Evolutionary conservation across 345 rosid genomes (phyloP).

Genomic region (Eutrema yunnanense): DNA sequence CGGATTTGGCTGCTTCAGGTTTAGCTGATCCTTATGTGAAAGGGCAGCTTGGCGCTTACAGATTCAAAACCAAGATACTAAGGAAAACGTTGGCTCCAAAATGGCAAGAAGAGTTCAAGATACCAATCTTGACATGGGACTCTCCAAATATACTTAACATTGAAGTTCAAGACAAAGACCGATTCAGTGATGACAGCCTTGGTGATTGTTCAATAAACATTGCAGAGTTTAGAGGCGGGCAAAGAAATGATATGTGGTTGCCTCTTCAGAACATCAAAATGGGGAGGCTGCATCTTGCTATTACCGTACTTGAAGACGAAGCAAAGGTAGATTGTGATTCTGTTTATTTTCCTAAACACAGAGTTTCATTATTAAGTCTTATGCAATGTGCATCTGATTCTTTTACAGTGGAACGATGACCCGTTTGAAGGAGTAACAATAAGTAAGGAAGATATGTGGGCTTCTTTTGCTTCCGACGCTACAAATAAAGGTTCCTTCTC

Average conservation of each 20-base stretch:
- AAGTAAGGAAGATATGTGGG: slow-evolving; percentile 38
- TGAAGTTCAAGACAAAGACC: slow-evolving; percentile 88
- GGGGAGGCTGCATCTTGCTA: slow-evolving; percentile 79
- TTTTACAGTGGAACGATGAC: slow-evolving; percentile 32
- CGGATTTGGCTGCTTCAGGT: slow-evolving; percentile 45
- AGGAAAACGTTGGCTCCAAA: slow-evolving; percentile 76
- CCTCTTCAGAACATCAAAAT: slow-evolving; percentile 69
- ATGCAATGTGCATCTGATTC: slow-evolving; percentile 9
- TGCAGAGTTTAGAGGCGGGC: slow-evolving; percentile 57
- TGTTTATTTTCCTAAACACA: background rate
- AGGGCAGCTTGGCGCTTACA: slow-evolving; percentile 77
- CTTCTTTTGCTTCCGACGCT: slow-evolving; percentile 33
- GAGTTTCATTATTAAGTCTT: background rate
- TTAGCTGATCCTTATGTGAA: slow-evolving; percentile 93
- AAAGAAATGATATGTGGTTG: slow-evolving; percentile 86
- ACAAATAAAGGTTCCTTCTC: slow-evolving; percentile 42
- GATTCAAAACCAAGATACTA: slow-evolving; percentile 61
- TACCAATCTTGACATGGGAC: slow-evolving; percentile 83
- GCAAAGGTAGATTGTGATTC: slow-evolving; percentile 39
- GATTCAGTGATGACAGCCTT: slow-evolving; percentile 66
- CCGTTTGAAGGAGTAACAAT: slow-evolving; percentile 31
- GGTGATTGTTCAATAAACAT: slow-evolving; percentile 64
- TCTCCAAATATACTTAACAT: slow-evolving; percentile 49
- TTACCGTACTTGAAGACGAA: slow-evolving; percentile 55
- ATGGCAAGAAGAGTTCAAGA: slow-evolving; percentile 84